Evolutionary conservation across 1,139 yeast species (phyloP).

Genomic region (Williopsis jadinii): DNA sequence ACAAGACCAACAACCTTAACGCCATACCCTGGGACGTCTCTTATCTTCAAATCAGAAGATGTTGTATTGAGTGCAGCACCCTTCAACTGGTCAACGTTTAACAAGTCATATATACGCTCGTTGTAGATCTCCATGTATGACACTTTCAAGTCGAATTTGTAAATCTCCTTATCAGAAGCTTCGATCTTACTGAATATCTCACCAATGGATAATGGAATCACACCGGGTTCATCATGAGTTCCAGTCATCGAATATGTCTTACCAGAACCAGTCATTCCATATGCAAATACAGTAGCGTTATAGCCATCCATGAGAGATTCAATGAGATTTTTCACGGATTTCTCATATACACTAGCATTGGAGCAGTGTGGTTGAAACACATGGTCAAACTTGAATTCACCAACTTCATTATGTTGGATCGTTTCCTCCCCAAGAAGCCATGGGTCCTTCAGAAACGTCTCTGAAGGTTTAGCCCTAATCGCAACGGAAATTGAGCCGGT

Average conservation of each 20-base stretch:
- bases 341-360: constrained; percentile 56
- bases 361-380: constrained; percentile 53
- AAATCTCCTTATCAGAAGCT: constrained; percentile 19
- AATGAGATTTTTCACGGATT: constrained; percentile 56
- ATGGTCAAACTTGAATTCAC: constrained; percentile 65
- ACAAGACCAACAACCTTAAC: constrained; percentile 72
- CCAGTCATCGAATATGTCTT: constrained; percentile 93
- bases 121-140: constrained; percentile 88
- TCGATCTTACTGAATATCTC: constrained; percentile 53
- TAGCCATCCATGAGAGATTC: constrained; percentile 67
- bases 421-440: constrained; percentile 35
- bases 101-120: constrained; percentile 73
- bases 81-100: constrained; percentile 27
- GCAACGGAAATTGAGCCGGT: constrained; percentile 31
- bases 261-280: constrained; percentile 96
- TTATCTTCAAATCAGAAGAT: constrained; percentile 50
- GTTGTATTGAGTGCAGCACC: constrained; percentile 4
- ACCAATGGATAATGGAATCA: constrained; percentile 66
- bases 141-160: constrained; percentile 41
- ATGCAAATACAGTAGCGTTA: constrained; percentile 87
- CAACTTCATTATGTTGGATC: constrained; percentile 44
- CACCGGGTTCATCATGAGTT: constrained; percentile 57
- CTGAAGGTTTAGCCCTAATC: constrained; percentile 29
- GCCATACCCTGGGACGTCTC: constrained; percentile 72
- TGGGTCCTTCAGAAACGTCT: constrained; percentile 23